A percentile compares a stretch with the other conserved stretches of the same genome.
Conservation (phyloP, 1,139 yeast species). For the Saccharomyces hybrid region DNA sequence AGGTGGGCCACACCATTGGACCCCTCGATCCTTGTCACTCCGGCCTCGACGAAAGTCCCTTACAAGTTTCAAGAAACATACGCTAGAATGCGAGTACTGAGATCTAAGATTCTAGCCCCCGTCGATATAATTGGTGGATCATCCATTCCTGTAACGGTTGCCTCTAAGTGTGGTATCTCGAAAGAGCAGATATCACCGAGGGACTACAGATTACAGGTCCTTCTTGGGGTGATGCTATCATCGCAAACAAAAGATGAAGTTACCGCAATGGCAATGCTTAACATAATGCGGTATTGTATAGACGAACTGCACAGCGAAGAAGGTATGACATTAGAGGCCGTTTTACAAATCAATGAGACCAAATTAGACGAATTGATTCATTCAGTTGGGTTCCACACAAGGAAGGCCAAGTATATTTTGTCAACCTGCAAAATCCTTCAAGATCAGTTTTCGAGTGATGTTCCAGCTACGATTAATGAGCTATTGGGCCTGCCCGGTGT, state of each 20-base stretch:
- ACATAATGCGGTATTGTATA: conserved; percentile 43
- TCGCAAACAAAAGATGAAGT: conserved; percentile 90
- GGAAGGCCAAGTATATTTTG: conserved; percentile 68
- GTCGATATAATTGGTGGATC: conserved; percentile 90
- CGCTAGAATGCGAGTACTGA: conserved; percentile 54
- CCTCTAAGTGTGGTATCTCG: conserved; percentile 21
- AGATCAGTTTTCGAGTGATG: conserved; percentile 51
- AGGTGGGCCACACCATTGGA: conserved; percentile 21
- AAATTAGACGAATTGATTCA: conserved; percentile 61
- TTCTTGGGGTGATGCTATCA: conserved; percentile 76
- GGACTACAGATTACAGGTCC: conserved; percentile 59
- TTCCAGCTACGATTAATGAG: conserved; percentile 61
- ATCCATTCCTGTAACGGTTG: conserved; percentile 49
- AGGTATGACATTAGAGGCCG: conserved; percentile 39
- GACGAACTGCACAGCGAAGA: conserved; percentile 29
- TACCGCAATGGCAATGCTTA: conserved; percentile 63
- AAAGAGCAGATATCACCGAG: conserved; percentile 34
- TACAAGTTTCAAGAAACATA: conserved; percentile 49
- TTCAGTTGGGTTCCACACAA: conserved; percentile 79
- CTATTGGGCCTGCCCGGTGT: conserved; percentile 76
- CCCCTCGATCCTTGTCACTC: conserved; percentile 1
- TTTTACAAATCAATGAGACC: conserved; percentile 45
- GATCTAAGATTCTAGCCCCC: conserved; percentile 59
- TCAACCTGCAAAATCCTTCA: conserved; percentile 48
- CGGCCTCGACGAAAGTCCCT: conserved; percentile 31